Evolutionary conservation across 768 basidiomycete species (phyloP).

Genomic region (Tremella fuciformis): DNA sequence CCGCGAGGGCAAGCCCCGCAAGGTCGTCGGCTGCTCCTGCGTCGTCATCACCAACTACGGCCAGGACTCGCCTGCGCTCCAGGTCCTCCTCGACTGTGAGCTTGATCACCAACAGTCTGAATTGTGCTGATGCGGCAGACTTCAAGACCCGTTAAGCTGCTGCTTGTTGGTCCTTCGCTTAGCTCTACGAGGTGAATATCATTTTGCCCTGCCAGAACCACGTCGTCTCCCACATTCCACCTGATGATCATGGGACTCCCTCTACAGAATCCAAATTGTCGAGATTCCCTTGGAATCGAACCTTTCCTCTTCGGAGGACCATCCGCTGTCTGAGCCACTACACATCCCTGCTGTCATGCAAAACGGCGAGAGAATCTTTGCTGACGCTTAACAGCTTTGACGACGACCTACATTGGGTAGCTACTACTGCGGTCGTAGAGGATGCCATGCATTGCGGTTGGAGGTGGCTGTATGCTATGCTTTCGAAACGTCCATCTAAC

Average conservation of each 20-base stretch:
- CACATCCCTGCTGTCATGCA: too few relatives aligned
- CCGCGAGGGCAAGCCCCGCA: slow-evolving; percentile 95
- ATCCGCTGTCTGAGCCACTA: slow-evolving; percentile 48
- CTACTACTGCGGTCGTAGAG: too few relatives aligned
- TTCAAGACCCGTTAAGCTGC: slow-evolving; percentile 82
- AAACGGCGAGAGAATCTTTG: too few relatives aligned
- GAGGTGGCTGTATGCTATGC: too few relatives aligned
- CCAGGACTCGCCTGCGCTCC: slow-evolving; percentile 86
- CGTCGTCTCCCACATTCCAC: slow-evolving; percentile 1
- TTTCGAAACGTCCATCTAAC: too few relatives aligned
- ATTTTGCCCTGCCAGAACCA: background rate
- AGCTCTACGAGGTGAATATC: slow-evolving; percentile 11
- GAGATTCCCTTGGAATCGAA: slow-evolving; percentile 53
- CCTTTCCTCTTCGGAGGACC: slow-evolving; percentile 51
- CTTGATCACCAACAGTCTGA: background rate
- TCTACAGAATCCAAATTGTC: slow-evolving; percentile 49
- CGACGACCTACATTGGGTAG: too few relatives aligned
- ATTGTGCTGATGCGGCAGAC: slow-evolving; percentile 53
- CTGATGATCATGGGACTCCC: slow-evolving; percentile 53
- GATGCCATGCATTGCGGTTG: too few relatives aligned
- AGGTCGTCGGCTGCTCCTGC: slow-evolving; percentile 62
- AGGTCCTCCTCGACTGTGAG: slow-evolving; percentile 60
- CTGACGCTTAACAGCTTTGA: too few relatives aligned
- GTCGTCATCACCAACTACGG: slow-evolving; percentile 99
- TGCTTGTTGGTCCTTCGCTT: background rate